Conservation (phyloP, 768 basidiomycete species). For the Sarcodon sp. region DNA sequence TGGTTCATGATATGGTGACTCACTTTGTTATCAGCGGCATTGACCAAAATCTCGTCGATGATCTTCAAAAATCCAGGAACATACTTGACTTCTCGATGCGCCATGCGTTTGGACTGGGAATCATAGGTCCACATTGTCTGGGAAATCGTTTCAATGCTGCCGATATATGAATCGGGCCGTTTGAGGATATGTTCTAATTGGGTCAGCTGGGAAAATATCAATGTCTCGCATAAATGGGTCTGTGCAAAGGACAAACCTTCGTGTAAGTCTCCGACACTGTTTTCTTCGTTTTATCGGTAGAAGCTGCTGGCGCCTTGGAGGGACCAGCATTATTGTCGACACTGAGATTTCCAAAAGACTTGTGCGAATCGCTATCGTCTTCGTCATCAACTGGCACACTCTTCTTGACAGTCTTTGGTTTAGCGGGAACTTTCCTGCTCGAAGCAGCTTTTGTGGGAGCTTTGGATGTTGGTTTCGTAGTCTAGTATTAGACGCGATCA, state of each 20-base stretch:
- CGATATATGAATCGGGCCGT: constrained; percentile 93
- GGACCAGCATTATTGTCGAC: constrained; percentile 22
- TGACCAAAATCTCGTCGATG: constrained; percentile 97
- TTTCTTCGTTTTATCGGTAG: constrained; percentile 54
- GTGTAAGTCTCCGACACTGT: constrained; percentile 85
- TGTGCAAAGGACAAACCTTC: constrained; percentile 39
- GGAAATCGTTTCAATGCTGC: constrained; percentile 81
- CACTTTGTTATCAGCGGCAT: constrained; percentile 99
- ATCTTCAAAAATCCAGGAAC: constrained; percentile 99
- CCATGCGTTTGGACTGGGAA: constrained; percentile 72
- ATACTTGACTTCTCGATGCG: constrained; percentile 69
- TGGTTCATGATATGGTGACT: constrained; percentile 11
- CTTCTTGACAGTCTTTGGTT: constrained; percentile 47
- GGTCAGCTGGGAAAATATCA: constrained; percentile 46
- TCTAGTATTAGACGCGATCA: too few relatives aligned
- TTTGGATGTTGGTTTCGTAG: background rate
- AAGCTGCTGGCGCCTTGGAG: constrained; percentile 12
- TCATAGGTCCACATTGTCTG: constrained; percentile 95
- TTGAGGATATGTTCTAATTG: constrained; percentile 92
- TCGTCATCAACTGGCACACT: constrained; percentile 53
- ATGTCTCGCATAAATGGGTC: background rate
- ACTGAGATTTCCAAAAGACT: constrained; percentile 29
- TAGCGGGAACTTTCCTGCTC: constrained; percentile 27
- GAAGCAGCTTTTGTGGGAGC: constrained; percentile 15
- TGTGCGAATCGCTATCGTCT: constrained; percentile 44